Conservation (phyloP, 495 filamentous ascomycete species). For the Aspergillus coremiiformis region DNA sequence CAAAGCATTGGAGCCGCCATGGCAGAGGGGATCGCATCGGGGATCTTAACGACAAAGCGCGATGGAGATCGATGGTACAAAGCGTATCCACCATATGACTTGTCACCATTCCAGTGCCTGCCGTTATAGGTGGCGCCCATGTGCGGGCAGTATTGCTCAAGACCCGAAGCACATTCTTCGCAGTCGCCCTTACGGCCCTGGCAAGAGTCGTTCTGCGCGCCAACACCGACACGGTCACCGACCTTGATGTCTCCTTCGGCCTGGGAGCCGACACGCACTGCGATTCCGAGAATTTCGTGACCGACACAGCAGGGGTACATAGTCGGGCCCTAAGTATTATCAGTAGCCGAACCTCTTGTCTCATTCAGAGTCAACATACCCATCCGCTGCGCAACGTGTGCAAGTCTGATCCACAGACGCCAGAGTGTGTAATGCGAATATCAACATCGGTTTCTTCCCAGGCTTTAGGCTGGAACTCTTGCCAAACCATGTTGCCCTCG, state of each 20-base stretch:
- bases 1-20: conserved; percentile 70
- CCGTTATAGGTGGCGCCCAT: conserved; percentile 29
- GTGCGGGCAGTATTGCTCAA: conserved; percentile 53
- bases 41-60: conserved; percentile 67
- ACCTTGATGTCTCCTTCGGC: conserved; percentile 50
- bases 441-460: conserved; percentile 63
- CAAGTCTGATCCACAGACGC: conserved; percentile 40
- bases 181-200: conserved; percentile 44
- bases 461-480: conserved; percentile 59
- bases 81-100: conserved; percentile 55
- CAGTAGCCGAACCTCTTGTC: background rate
- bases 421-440: conserved; percentile 18
- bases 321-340: background rate
- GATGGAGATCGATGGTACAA: conserved; percentile 57
- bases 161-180: conserved; percentile 48
- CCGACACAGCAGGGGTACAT: conserved; percentile 59
- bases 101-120: conserved; percentile 34
- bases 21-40: conserved; percentile 42
- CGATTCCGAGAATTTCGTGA: conserved; percentile 69
- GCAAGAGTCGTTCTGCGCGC: conserved; percentile 63
- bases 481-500: conserved; percentile 64
- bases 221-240: conserved; percentile 75
- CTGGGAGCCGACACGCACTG: conserved; percentile 58
- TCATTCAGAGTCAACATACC: conserved; percentile 25
- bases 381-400: conserved; percentile 62